Evolutionary conservation across 371 early-diverging fungal species (phyloP), one percentile per base, ranked within the genome.

Genomic region (Mortierella sp.): DNA sequence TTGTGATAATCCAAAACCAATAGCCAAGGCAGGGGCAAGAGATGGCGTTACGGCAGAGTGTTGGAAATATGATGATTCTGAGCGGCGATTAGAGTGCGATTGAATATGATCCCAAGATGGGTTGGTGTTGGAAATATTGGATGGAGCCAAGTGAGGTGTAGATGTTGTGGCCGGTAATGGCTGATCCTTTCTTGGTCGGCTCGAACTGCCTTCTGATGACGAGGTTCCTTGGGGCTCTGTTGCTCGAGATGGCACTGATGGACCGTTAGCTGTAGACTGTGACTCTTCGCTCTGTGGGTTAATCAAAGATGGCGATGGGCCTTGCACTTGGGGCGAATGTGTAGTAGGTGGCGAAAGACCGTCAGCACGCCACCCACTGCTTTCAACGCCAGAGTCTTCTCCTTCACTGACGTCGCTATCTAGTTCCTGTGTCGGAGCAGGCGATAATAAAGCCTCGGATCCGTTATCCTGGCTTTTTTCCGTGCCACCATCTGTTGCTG

Each of bases 321-420:
- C 28, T 26, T 58, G 54, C 2, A 37, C 28, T n/a, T 28, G 37
- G 4, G 57, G 5, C 1, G 40, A n/a, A 10, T 40, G 28, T 29
- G n/a, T 10, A 6, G 34, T 9, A 1, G 19, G 37, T 7, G 54
- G 22, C 23, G 63, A 64, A 17, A 32, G n/a, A 34, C 26, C 51
- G 1, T 26, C 54, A 23, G 62, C 63, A 13, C 31, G 51, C 73
- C 73, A 69, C 6, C 63, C 69, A 32, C 34, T 65, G 35, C 63
- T 72, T 40, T 72, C 79, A 3, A 72, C 66, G 13, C 70, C 79
- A 43, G 79, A 72, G 26, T 78, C 79, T 28, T 78, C 79, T 6
- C 69, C 73, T 12, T 69, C 79, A 40, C 79, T 78, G 40, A 35
- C 17, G n/a, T 68, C 62, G n/a, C 56, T 49, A 5, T 22, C 28